Base-by-base conservation (phyloP, 2,329 filamentous ascomycete genomes). In the Berkeleyomyces rouxiae region DNA sequence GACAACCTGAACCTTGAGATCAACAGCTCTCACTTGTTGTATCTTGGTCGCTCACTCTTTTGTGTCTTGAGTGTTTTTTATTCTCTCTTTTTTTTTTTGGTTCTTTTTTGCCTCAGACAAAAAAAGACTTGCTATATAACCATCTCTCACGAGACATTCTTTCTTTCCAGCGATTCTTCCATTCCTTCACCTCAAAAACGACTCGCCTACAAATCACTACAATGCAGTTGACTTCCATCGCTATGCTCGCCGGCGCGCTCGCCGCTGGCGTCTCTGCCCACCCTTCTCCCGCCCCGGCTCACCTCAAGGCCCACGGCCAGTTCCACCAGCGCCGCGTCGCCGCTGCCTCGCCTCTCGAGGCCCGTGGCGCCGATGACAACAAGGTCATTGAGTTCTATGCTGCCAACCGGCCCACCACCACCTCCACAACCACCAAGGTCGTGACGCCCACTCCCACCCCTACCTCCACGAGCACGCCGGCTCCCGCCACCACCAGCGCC, bases 211-310 rank as follows among this genome's bases (percentile, higher is more conserved):
- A 10, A 13, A 11, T 46, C 16, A n/a, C 10, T 67, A 74, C 66
- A 61, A 77, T 77, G 75, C 76, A 76, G 72, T 69, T 76, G 69
- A 71, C 74, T 31, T 68, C 74, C 62, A 65, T 72, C 51, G 57
- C 75, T 62, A 42, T 74, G 64, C 68, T 76, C 63, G 71, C 73
- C 65, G 72, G 74, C 67, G 74, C 73, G 70, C 67, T 76, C 58
- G 62, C 65, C 63, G 60, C 61, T 9, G 73, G 74, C 68, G 75
- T 69, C 63, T 70, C 73, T 65, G 74, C 75, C 61, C 73, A 73
- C 69, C 75, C 75, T 64, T 75, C 72, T 65, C 69, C 70, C 61
- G 71, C 72, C 64, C 69, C 67, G 46, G 63, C 58, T 33, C 49
- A 57, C 23, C 66, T 68, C 65, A 74, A 76, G 69, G 67, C 68